Conservation (phyloP, 805 yeast genomes). For the Candida railenensis region DNA sequence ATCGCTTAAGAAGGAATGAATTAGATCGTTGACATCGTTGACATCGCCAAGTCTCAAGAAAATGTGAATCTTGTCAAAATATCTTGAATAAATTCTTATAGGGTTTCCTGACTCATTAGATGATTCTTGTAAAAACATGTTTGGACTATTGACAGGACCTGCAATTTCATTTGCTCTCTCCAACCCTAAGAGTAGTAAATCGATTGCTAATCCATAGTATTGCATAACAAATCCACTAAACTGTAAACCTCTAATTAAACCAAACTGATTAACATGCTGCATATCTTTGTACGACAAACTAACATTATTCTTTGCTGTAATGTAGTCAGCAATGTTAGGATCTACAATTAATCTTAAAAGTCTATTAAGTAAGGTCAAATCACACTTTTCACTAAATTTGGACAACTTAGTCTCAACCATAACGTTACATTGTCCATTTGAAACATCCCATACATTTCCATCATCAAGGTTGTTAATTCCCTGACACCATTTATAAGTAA, state of each 20-base stretch:
- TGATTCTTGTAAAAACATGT: constrained; percentile 66
- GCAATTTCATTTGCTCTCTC: constrained; percentile 88
- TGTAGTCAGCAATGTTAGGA: constrained; percentile 90
- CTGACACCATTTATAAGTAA: constrained; percentile 92
- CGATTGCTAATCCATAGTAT: constrained; percentile 83
- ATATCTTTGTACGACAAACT: constrained; percentile 85
- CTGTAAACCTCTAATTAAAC: constrained; percentile 84
- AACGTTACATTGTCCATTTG: constrained; percentile 75
- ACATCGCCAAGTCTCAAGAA: constrained; percentile 66
- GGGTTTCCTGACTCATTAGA: constrained; percentile 66
- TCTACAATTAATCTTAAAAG: constrained; percentile 79
- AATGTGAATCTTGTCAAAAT: constrained; percentile 78
- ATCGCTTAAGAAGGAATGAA: constrained; percentile 73
- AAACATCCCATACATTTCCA: constrained; percentile 70
- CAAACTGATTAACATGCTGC: constrained; percentile 89
- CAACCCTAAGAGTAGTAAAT: constrained; percentile 76
- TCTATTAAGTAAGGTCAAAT: constrained; percentile 81
- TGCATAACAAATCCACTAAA: constrained; percentile 89
- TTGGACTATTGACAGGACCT: constrained; percentile 70
- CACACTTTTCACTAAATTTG: constrained; percentile 81
- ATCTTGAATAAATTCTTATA: constrained; percentile 75
- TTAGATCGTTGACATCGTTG: constrained; percentile 71
- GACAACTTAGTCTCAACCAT: constrained; percentile 74
- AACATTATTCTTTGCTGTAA: constrained; percentile 87
- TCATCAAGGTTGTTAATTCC: constrained; percentile 73